Base-by-base conservation (phyloP, 208 protist species). In the Crithidia acanthocephali region DNA sequence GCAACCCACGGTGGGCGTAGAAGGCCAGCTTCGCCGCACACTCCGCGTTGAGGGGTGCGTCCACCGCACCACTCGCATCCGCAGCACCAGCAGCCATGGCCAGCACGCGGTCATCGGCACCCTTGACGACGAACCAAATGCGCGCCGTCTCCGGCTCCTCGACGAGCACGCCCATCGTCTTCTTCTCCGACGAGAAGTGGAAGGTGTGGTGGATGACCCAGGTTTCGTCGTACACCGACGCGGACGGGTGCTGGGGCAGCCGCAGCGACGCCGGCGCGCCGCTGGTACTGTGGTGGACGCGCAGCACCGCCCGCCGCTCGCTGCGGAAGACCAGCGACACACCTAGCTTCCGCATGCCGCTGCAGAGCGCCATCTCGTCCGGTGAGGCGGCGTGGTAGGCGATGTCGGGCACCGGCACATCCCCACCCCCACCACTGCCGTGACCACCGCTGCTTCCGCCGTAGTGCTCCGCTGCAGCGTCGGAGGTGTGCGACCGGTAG, bases 311-410 rank as follows among this genome's bases (percentile, higher is more conserved):
- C 3, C 65, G 33, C 10, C 68, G 20, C 33, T 80, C 58, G 35
- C 72, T 74, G n/a, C 87, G 83, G 10, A 35, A 22, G 11, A 71
- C 48, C 7, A 97, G 69, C 22, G 66, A 56, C 13, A 97, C 84
- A 25, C 85, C 80, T 0, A 98, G 68, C 28, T 81, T 71, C 5
- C 68, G 70, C 42, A 87, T 84, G 32, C 90, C 96, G 22, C 57
- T 57, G 61, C 97, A 95, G 18, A 99, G 80, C n/a, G 96, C 95
- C 32, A 91, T 85, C 75, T 99, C 98, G 72, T 99, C 98, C 8
- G 97, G 97, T n/a, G 95, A 98, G 22, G 94, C 78, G 18, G 90
- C 82, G 68, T 96, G 84, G 76, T 98, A 98, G 27, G 25, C 51
- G 28, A 87, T 52, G 15, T 33, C 30, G 45, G 3, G 47, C 48